phyloP scores from a whole-genome alignment of 805 yeast species.

The Wickerhamiella nectarea region DNA sequence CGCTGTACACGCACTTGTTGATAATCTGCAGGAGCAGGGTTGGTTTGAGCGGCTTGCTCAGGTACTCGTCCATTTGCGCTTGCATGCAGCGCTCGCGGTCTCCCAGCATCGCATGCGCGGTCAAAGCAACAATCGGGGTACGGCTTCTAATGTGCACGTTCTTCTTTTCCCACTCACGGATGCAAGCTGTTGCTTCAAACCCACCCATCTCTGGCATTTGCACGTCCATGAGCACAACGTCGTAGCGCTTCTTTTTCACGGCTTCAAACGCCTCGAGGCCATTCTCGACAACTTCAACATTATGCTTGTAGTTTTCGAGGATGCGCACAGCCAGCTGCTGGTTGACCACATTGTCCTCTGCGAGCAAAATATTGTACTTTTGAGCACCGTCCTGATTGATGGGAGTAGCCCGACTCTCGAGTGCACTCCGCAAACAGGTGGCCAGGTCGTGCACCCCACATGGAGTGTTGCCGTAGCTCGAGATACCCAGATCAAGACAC shows the following conservation, averaged over 20 bases:
- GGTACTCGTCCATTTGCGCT: constrained; percentile 86
- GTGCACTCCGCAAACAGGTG: constrained; percentile 69
- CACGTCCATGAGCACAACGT: constrained; percentile 81
- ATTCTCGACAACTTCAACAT: constrained; percentile 73
- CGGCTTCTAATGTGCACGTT: constrained; percentile 59
- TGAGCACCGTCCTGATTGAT: constrained; percentile 66
- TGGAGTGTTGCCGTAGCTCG: constrained; percentile 80
- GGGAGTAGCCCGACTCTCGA: constrained; percentile 70
- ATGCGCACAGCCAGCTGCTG: constrained; percentile 79
- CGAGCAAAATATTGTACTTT: constrained; percentile 59
- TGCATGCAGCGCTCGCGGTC: constrained; percentile 76
- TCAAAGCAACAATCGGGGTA: constrained; percentile 78
- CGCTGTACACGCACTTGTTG: constrained; percentile 57
- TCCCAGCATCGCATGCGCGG: constrained; percentile 92
- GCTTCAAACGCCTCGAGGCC: constrained; percentile 75
- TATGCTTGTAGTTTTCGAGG: constrained; percentile 73
- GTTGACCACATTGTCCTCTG: constrained; percentile 78
- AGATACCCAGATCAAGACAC: constrained; percentile 74
- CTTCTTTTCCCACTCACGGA: constrained; percentile 78
- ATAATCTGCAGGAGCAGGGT: constrained; percentile 72
- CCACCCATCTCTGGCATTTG: constrained; percentile 97
- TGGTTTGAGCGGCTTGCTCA: constrained; percentile 79
- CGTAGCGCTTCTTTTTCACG: constrained; percentile 50
- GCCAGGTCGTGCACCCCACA: constrained; percentile 72
- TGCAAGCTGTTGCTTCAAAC: constrained; percentile 76